Percentiles rank a stretch among this genome's conserved stretches.
These are phyloP conservation scores for Pseudopithomyces maydicus DNA, from an alignment of 2,329 filamentous ascomycete genomes.

Conservation along the genomic window DNA sequence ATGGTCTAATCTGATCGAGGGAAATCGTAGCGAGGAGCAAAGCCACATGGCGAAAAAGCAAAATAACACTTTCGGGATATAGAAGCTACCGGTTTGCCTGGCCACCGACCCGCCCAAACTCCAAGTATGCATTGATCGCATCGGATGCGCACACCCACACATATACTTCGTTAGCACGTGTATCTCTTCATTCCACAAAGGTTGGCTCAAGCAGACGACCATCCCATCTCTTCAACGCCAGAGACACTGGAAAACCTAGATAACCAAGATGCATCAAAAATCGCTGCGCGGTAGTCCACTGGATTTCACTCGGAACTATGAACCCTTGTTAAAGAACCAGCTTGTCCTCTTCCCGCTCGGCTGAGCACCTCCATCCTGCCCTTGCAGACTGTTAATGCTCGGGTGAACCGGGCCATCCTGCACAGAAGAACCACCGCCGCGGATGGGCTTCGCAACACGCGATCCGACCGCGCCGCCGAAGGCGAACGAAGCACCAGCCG, in stretches of 20 bases:
- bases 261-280: constrained; percentile 3
- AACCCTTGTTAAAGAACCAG: constrained; percentile 72
- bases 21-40: too few relatives aligned
- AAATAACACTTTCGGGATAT: constrained; percentile 6
- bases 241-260: neutral
- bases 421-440: constrained; percentile 50
- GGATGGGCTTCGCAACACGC: constrained; percentile 68
- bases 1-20: too few relatives aligned
- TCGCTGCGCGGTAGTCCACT: neutral
- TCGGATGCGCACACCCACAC: neutral
- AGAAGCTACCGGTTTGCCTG: neutral
- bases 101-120: neutral
- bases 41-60: neutral
- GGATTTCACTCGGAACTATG: neutral
- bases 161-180: constrained; percentile 1
- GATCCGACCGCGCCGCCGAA: constrained; percentile 61
- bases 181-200: constrained; percentile 1
- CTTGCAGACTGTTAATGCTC: constrained; percentile 50
- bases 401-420: constrained; percentile 46
- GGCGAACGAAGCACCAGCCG: constrained; percentile 66
- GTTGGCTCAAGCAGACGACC: neutral
- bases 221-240: constrained; percentile 1
- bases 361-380: constrained; percentile 58
- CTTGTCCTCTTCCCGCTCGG: constrained; percentile 68
- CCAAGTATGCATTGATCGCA: constrained; percentile 5